Evolutionary conservation across 768 basidiomycete species (phyloP).

Genomic region (Podaxis carcinomalis): DNA sequence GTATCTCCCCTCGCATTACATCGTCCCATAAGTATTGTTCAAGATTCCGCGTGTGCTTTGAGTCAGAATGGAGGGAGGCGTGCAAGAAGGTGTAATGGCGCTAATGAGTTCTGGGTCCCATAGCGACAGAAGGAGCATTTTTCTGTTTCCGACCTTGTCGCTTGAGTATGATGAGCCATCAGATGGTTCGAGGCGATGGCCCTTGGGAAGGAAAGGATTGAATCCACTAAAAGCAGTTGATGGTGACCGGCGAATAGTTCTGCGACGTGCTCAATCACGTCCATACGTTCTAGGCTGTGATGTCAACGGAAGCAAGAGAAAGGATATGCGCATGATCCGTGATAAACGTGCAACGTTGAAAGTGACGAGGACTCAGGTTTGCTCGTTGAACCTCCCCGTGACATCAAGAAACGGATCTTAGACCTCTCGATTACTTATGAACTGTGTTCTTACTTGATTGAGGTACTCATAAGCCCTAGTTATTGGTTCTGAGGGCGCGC

Average conservation of each 20-base stretch:
- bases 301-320: background rate
- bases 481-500: background rate
- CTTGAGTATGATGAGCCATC: constrained; percentile 2
- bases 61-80: too few species aligned
- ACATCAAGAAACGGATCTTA: constrained; percentile 7
- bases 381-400: constrained; percentile 10
- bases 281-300: constrained; percentile 3
- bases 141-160: background rate
- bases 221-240: constrained; percentile 9
- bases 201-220: constrained; percentile 10
- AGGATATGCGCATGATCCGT: background rate
- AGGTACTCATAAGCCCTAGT: constrained; percentile 6
- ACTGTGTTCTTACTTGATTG: constrained; percentile 7
- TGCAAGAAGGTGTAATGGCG: background rate
- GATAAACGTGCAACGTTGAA: background rate
- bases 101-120: background rate
- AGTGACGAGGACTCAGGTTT: background rate
- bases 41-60: background rate
- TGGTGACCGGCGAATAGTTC: constrained; percentile 10
- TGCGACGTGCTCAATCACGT: constrained; percentile 10
- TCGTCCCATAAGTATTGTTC: background rate
- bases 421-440: constrained; percentile 6
- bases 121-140: background rate
- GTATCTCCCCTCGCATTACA: background rate
- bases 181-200: constrained; percentile 11